Evolutionary conservation across 1,284 basidiomycete genomes (phyloP), one percentile per base, ranked within the genome.

Genomic region (Irpex sp.): DNA sequence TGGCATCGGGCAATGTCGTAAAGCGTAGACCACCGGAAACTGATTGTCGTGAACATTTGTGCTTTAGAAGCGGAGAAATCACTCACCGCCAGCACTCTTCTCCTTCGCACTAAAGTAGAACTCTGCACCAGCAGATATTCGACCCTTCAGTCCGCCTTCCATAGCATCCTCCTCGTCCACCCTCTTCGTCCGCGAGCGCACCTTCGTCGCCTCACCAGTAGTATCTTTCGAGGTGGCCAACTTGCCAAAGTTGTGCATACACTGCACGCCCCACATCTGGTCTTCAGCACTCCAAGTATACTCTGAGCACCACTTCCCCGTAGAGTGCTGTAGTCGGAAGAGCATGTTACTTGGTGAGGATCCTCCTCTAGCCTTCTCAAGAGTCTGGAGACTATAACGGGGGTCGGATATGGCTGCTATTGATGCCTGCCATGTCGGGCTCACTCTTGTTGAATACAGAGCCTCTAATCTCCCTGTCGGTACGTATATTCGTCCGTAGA

Each of bases 271-370:
- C 81, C 90, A 91, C 88, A 99, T 94, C 10, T 82, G 89, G 70
- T 98, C 96, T 67, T 96, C 92, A 0, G 93, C 91, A 64, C 93
- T 96, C 80, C 93, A 98, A 12, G 90, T 93, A 70, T 97, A 98
- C 74, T 98, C 96, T 3, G 91, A 90, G 65, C 92, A 94, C 87
- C 93, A 96, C 65, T 90, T 85, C 0, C 96, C 96, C 1, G 93
- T 86, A 70, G 98, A 94, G 68, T 96, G 93, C 73, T 98, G 94
- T 33, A 98, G 74, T 63, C 86, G 93, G 63, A 98, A 73, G 81
- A 98, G 88, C 65, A 98, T 72, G 67, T 96, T 96, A 68, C 87
- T 93, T 78, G 72, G 64, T 1, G 74, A 70, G 10, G 65, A 66
- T 39, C 71, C 66, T 14, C 59, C 63, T 37, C 80, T 77, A n/a